Evolutionary conservation across 2,329 filamentous ascomycete genomes (phyloP).

Genomic region (Laburnicola sp.): DNA sequence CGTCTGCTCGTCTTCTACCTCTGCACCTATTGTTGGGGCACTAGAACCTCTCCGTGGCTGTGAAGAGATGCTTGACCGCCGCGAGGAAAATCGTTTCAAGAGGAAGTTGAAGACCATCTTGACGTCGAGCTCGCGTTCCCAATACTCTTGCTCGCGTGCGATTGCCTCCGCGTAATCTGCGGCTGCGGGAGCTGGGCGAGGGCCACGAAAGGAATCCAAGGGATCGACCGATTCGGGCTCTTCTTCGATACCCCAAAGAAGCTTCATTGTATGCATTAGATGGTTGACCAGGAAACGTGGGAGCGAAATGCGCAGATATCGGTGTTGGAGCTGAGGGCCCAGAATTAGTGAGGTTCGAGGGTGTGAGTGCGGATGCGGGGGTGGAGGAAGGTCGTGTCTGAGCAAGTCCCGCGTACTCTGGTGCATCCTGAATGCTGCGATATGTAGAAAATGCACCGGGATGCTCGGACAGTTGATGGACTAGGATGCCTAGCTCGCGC

Average conservation of each 20-base stretch:
- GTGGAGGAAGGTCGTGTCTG: constrained; percentile 48
- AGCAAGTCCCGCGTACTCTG: constrained; percentile 79
- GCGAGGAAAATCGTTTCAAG: constrained; percentile 43
- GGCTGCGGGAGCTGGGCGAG: constrained; percentile 11
- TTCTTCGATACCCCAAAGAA: constrained; percentile 69
- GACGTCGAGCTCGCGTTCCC: constrained; percentile 90
- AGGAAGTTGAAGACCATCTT: constrained; percentile 82
- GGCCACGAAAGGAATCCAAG: constrained; percentile 51
- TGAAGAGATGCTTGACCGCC: constrained; percentile 34
- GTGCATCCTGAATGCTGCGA: constrained; percentile 57
- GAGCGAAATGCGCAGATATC: constrained; percentile 52
- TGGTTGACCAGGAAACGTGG: constrained; percentile 48
- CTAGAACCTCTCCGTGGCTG: constrained; percentile 16
- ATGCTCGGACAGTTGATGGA: constrained; percentile 81
- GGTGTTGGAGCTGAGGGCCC: constrained; percentile 34
- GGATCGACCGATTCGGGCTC: constrained; percentile 49
- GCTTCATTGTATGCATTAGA: constrained; percentile 52
- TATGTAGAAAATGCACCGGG: constrained; percentile 90
- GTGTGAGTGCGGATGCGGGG: constrained; percentile 25
- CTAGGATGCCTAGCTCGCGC: constrained; percentile 79
- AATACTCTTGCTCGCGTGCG: constrained; percentile 69
- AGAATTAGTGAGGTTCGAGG: constrained; percentile 31
- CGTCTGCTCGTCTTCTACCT: constrained; percentile 32
- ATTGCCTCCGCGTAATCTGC: constrained; percentile 36
- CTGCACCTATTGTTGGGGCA: constrained; percentile 31